Percentiles rank a stretch among this genome's conserved stretches.
Evolutionary conservation across 192 early-diverging fungal species (phyloP).

Genomic region (Umbelopsis sp.): DNA sequence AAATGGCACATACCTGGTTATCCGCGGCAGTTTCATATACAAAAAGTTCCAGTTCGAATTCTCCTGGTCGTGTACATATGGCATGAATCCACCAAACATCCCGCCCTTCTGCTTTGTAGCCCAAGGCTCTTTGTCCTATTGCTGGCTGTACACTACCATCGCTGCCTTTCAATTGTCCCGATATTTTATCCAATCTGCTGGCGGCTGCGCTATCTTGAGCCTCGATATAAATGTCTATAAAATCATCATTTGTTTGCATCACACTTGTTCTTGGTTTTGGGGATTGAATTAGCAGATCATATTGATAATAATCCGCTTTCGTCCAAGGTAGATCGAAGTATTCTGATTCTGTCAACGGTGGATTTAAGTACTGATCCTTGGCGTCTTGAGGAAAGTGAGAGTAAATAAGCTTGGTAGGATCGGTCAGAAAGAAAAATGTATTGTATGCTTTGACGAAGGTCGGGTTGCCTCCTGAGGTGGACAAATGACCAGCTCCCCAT

Average conservation of each 20-base stretch:
- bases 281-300: background rate
- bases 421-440: slow-evolving; percentile 56
- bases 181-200: background rate
- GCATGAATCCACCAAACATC: slow-evolving; percentile 21
- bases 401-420: slow-evolving; percentile 54
- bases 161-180: background rate
- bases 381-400: slow-evolving; percentile 56
- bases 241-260: slow-evolving; percentile 5
- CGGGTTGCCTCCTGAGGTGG: slow-evolving; percentile 21
- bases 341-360: slow-evolving; percentile 44
- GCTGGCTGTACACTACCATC: background rate
- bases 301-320: slow-evolving; percentile 24
- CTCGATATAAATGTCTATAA: slow-evolving; percentile 19
- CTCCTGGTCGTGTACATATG: background rate
- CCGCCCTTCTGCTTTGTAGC: background rate
- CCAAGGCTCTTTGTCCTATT: background rate
- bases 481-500: slow-evolving; percentile 56
- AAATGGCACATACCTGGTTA: no score
- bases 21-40: background rate
- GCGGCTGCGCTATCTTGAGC: background rate
- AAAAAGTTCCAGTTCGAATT: background rate
- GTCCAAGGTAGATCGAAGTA: slow-evolving; percentile 45
- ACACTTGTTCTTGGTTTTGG: slow-evolving; percentile 9
- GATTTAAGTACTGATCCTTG: slow-evolving; percentile 50
- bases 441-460: slow-evolving; percentile 48